Conservation (phyloP, 331 rosid species). For the Erythrophleum ivorense region DNA sequence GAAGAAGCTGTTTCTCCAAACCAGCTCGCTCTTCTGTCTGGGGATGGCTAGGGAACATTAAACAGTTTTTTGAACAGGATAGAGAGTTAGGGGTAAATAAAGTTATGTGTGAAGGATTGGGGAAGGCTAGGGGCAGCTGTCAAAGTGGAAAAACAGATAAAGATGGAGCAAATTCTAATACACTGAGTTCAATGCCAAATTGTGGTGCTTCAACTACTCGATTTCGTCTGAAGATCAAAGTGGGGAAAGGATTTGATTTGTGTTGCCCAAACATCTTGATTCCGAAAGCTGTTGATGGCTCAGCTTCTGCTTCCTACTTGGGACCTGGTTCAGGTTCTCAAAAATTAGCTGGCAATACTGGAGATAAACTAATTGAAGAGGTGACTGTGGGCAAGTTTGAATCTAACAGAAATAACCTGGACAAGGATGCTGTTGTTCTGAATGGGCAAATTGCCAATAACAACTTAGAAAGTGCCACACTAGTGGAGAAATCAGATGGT, state of each 20-base stretch:
- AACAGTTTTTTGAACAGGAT: conserved; percentile 58
- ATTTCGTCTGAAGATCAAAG: conserved; percentile 82
- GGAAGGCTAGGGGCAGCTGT: conserved; percentile 54
- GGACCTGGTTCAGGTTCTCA: conserved; percentile 45
- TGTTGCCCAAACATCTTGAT: conserved; percentile 49
- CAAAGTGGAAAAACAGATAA: conserved; percentile 55
- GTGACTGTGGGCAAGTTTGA: conserved; percentile 35
- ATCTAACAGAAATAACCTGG: conserved; percentile 39
- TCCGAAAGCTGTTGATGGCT: conserved; percentile 61
- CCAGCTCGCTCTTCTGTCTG: conserved; percentile 79
- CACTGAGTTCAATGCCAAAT: conserved; percentile 51
- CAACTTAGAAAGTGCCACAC: conserved; percentile 47
- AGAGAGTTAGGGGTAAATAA: conserved; percentile 51
- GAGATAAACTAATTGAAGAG: conserved; percentile 41
- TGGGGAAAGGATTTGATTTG: conserved; percentile 62
- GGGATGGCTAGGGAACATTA: conserved; percentile 71
- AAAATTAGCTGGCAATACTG: conserved; percentile 36
- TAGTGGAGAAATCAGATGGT: conserved; percentile 53
- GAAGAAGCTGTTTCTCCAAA: conserved; percentile 79
- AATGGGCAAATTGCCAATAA: conserved; percentile 56
- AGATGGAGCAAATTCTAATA: conserved; percentile 51
- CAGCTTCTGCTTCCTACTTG: conserved; percentile 46
- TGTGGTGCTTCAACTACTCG: conserved; percentile 47
- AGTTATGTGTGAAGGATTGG: conserved; percentile 54
- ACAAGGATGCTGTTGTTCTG: conserved; percentile 51